A percentile compares a stretch with the other conserved stretches of the same genome.
phyloP scores from a whole-genome alignment of 306 rosid species.

The Vigna hirtella region DNA sequence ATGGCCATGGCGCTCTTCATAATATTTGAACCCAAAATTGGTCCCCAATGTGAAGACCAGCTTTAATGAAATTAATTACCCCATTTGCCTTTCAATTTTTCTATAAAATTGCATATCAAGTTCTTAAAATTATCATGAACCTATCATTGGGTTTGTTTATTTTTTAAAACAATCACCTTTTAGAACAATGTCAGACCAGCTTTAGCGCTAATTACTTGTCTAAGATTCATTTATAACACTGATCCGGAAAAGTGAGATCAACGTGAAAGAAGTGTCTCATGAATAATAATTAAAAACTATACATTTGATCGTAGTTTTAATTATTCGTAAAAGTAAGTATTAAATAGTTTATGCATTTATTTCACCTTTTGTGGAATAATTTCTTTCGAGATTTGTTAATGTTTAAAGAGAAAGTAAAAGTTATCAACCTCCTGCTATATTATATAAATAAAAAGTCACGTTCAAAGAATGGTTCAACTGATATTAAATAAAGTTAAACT shows the following conservation, averaged over 20 bases:
- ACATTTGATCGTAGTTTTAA: not conserved
- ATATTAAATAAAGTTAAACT: constrained; percentile 3
- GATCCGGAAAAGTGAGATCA: not conserved
- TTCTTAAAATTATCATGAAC: constrained; percentile 32
- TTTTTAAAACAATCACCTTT: not conserved
- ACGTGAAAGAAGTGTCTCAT: not conserved
- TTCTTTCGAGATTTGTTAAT: not conserved
- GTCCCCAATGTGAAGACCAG: constrained; percentile 22
- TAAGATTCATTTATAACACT: not conserved
- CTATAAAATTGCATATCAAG: not conserved
- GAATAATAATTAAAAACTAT: no score
- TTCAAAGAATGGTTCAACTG: not conserved
- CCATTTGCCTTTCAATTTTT: constrained; percentile 30
- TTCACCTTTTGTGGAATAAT: not conserved
- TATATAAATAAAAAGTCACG: not conserved
- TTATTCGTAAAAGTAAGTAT: not conserved
- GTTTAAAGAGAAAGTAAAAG: not conserved
- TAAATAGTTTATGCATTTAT: not conserved
- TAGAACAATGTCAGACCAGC: not conserved
- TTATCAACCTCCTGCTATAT: not conserved
- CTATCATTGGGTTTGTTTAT: constrained; percentile 3
- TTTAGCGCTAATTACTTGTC: not conserved
- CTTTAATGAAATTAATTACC: constrained; percentile 22
- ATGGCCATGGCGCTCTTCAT: constrained; percentile 1
- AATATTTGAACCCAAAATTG: not conserved